phyloP scores from a whole-genome alignment of 257 asterid species.

The Fraxinus pennsylvanica region DNA sequence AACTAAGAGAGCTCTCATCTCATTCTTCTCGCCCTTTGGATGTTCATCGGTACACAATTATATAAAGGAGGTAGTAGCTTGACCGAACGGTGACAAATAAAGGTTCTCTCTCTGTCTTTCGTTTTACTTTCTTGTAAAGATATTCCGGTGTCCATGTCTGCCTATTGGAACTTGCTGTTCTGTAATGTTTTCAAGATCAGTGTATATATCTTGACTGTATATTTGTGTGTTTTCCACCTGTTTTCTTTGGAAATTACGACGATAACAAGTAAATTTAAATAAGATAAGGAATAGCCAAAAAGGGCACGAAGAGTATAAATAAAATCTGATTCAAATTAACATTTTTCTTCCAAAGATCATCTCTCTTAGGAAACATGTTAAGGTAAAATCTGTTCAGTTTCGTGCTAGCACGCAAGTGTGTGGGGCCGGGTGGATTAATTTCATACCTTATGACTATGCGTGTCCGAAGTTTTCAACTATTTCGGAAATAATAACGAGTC shows the following conservation, averaged over 20 bases:
- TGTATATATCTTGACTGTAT: no score
- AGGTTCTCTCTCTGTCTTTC: no score
- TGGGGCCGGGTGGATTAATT: constrained; percentile 32
- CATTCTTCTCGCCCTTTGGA: neutral
- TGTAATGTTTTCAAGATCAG: neutral
- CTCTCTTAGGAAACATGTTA: neutral
- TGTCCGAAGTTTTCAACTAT: constrained; percentile 53
- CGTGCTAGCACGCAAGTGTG: constrained; percentile 13
- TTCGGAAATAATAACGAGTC: constrained; percentile 60
- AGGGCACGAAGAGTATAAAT: neutral
- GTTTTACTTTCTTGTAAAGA: neutral
- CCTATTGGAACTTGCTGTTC: neutral
- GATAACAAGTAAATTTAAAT: neutral
- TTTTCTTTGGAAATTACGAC: neutral
- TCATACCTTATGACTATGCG: constrained; percentile 31
- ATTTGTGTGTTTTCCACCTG: no score
- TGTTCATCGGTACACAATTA: neutral
- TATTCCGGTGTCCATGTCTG: neutral
- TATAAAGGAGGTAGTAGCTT: no score
- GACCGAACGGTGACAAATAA: no score
- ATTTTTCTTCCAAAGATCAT: neutral
- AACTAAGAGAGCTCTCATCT: constrained; percentile 5
- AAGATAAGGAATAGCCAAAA: neutral
- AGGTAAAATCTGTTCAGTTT: neutral
- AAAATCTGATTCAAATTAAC: neutral